Evolutionary conservation across 2,329 filamentous ascomycete genomes (phyloP).

Genomic region (Ophiostoma piceae): DNA sequence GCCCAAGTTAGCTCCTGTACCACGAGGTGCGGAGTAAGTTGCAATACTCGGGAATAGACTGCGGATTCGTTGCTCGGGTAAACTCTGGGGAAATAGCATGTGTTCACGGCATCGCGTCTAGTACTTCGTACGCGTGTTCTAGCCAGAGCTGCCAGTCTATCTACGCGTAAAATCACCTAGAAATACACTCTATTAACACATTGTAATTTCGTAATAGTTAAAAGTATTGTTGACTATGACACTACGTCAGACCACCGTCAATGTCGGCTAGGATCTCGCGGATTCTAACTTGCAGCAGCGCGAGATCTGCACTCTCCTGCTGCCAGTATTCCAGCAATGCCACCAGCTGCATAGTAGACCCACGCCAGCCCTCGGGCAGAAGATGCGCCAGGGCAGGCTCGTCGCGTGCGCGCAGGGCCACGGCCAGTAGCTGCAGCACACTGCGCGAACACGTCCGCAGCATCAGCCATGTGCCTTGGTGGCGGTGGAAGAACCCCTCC

Average conservation of each 20-base stretch:
- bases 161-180: background rate
- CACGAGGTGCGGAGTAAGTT: background rate
- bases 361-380: background rate
- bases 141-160: no score
- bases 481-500: conserved; percentile 22
- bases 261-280: conserved; percentile 1
- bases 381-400: background rate
- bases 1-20: background rate
- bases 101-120: background rate
- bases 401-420: conserved; percentile 1
- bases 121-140: background rate
- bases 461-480: conserved; percentile 23
- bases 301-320: conserved; percentile 3
- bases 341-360: background rate
- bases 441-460: conserved; percentile 21
- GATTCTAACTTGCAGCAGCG: background rate
- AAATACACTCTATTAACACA: background rate
- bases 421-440: conserved; percentile 15
- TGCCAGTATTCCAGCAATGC: conserved; percentile 4
- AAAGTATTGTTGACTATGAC: background rate
- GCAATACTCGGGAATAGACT: background rate
- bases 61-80: background rate
- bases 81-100: background rate
- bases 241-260: background rate
- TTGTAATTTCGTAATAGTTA: background rate